Percentiles rank a stretch among this genome's conserved stretches.
Conservation (phyloP, 2,329 filamentous ascomycete genomes). For the Lasiodiplodia citricola region DNA sequence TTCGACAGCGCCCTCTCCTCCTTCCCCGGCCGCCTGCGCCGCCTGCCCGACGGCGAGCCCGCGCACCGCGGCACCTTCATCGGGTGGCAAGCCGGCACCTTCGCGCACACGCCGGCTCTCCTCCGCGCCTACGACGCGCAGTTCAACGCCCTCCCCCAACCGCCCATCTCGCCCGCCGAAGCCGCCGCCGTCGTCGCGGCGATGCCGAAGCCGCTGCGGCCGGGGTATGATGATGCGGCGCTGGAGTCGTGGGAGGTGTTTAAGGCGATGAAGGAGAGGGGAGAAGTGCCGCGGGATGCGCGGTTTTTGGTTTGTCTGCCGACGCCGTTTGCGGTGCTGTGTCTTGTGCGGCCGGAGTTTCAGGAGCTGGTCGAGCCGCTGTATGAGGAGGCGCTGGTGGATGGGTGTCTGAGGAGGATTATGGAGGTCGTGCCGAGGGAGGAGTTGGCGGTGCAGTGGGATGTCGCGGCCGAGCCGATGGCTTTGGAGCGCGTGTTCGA, state of each 20-base stretch:
- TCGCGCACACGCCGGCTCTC: constrained; percentile 12
- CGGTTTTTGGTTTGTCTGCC: constrained; percentile 44
- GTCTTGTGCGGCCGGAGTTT: constrained; percentile 32
- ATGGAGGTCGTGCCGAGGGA: constrained; percentile 39
- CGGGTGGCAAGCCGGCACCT: constrained; percentile 23
- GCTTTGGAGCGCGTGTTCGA: constrained; percentile 34
- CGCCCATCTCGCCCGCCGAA: not conserved
- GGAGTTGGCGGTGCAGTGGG: constrained; percentile 44
- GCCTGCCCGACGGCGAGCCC: constrained; percentile 31
- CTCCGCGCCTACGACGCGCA: not conserved
- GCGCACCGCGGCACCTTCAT: constrained; percentile 28
- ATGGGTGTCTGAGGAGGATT: constrained; percentile 33
- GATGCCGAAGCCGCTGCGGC: constrained; percentile 29
- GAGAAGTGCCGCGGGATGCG: constrained; percentile 35
- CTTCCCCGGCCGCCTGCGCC: constrained; percentile 28
- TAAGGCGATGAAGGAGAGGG: constrained; percentile 35
- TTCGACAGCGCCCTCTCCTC: constrained; percentile 12
- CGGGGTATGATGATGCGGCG: constrained; percentile 41
- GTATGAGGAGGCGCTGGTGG: constrained; percentile 40
- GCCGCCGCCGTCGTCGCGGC: constrained; percentile 17
- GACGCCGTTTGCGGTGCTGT: constrained; percentile 30
- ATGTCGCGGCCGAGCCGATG: constrained; percentile 43
- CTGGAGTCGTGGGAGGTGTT: constrained; percentile 42
- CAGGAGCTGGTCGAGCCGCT: constrained; percentile 37
- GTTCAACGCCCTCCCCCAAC: not conserved